These are phyloP conservation scores for Beta lomatogona DNA, from an alignment of 179 eudicot species.

Conservation along the genomic window DNA sequence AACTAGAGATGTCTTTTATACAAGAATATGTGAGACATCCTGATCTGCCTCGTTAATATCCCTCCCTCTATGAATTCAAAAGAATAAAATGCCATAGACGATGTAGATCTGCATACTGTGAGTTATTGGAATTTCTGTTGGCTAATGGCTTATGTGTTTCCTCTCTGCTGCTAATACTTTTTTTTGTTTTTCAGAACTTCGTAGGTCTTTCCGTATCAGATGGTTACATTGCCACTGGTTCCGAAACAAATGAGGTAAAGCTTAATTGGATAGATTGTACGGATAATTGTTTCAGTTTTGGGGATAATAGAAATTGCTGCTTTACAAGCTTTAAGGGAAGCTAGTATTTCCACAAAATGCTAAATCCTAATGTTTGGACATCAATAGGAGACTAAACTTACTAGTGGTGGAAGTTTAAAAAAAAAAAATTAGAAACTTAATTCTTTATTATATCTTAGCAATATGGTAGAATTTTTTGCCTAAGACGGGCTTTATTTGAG, in stretches of 20 bases:
- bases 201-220: constrained; percentile 88
- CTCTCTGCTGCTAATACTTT: neutral
- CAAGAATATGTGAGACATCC: neutral
- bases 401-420: neutral
- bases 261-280: neutral
- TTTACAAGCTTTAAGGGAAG: neutral
- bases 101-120: neutral
- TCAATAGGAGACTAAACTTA: neutral
- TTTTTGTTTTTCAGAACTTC: constrained; percentile 61
- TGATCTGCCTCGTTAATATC: neutral
- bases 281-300: neutral
- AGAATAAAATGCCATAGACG: neutral
- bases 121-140: neutral
- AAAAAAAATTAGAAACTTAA: no score
- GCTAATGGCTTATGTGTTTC: neutral
- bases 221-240: constrained; percentile 94
- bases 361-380: neutral
- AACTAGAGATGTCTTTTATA: neutral
- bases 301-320: neutral
- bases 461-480: no score
- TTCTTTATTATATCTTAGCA: no score
- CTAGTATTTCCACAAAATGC: neutral
- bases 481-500: no score
- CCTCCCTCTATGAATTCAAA: neutral
- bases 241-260: constrained; percentile 91